A percentile compares a stretch with the other conserved stretches of the same genome.
phyloP scores from a whole-genome alignment of 2,329 filamentous ascomycete species.

The Aspergillus brunneoviolaceus region DNA sequence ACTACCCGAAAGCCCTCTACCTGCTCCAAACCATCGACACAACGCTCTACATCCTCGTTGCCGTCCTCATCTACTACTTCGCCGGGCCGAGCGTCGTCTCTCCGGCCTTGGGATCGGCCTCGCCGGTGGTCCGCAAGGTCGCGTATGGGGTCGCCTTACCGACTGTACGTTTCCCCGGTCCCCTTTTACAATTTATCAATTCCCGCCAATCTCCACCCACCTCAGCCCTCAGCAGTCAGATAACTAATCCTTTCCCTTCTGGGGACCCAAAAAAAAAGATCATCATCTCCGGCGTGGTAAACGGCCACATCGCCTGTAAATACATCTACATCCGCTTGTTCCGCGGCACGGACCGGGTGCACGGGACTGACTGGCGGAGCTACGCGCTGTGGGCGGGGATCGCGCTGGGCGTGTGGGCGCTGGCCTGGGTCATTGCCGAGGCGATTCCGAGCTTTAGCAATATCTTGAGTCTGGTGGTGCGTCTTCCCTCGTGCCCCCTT shows the following conservation, averaged over 20 bases:
- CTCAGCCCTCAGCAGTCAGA: too few species aligned
- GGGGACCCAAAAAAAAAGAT: slow-evolving; percentile 41
- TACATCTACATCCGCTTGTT: slow-evolving; percentile 66
- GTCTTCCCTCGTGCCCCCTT: slow-evolving; percentile 1
- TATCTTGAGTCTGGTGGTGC: slow-evolving; percentile 60
- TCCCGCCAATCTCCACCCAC: neutral
- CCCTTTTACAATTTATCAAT: neutral
- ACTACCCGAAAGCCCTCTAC: slow-evolving; percentile 62
- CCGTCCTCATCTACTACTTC: slow-evolving; percentile 66
- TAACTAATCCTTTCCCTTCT: too few species aligned
- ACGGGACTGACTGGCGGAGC: slow-evolving; percentile 49
- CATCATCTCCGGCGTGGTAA: slow-evolving; percentile 67
- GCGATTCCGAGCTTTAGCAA: slow-evolving; percentile 68
- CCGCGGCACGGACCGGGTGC: slow-evolving; percentile 56
- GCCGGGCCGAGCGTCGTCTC: slow-evolving; percentile 61
- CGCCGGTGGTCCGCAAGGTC: slow-evolving; percentile 57
- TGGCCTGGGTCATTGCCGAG: slow-evolving; percentile 67
- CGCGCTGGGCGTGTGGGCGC: slow-evolving; percentile 55
- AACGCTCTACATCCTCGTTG: slow-evolving; percentile 64
- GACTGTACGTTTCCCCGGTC: slow-evolving; percentile 39
- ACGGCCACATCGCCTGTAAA: slow-evolving; percentile 64
- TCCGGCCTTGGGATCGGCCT: slow-evolving; percentile 65
- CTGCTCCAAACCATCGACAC: slow-evolving; percentile 62
- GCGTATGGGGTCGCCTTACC: slow-evolving; percentile 68
- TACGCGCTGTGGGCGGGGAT: slow-evolving; percentile 60